Percentiles rank a stretch among this genome's conserved stretches.
phyloP scores from a whole-genome alignment of 1,284 basidiomycete species.

The Marasmius fiardii region DNA sequence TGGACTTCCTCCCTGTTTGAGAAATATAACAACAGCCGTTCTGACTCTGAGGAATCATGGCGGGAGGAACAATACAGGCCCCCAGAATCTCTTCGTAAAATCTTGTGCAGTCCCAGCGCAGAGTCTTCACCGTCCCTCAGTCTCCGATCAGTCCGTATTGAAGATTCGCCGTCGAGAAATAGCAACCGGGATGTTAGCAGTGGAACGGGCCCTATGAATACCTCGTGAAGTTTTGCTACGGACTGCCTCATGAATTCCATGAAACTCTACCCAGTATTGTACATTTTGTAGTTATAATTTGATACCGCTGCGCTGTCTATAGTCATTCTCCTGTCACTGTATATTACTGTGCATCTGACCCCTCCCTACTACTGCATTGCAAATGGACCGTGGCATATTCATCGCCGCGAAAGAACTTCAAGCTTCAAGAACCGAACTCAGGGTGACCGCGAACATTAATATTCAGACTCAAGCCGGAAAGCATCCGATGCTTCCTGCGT shows the following conservation, averaged over 20 bases:
- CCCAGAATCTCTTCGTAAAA: conserved; percentile 10
- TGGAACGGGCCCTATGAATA: neutral
- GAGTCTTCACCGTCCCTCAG: neutral
- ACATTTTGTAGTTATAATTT: too few species aligned
- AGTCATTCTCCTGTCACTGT: too few species aligned
- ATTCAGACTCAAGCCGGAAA: too few species aligned
- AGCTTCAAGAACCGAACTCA: too few species aligned
- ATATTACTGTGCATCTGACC: too few species aligned
- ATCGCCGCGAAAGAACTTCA: too few species aligned
- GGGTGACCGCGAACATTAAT: too few species aligned
- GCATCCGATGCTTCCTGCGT: too few species aligned
- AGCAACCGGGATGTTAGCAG: neutral
- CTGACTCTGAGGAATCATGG: conserved; percentile 1
- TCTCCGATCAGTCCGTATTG: neutral
- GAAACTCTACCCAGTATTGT: neutral
- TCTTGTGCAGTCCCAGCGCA: conserved; percentile 4
- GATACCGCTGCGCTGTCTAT: too few species aligned
- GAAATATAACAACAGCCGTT: neutral
- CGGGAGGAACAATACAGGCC: conserved; percentile 1
- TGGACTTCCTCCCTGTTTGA: neutral
- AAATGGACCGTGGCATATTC: too few species aligned
- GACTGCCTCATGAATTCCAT: neutral
- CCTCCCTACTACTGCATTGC: too few species aligned
- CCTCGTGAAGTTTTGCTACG: neutral
- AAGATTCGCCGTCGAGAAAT: neutral